Evolutionary conservation across 2,329 filamentous ascomycete genomes (phyloP).

Genomic region (Sclerotinia sclerotiorum): DNA sequence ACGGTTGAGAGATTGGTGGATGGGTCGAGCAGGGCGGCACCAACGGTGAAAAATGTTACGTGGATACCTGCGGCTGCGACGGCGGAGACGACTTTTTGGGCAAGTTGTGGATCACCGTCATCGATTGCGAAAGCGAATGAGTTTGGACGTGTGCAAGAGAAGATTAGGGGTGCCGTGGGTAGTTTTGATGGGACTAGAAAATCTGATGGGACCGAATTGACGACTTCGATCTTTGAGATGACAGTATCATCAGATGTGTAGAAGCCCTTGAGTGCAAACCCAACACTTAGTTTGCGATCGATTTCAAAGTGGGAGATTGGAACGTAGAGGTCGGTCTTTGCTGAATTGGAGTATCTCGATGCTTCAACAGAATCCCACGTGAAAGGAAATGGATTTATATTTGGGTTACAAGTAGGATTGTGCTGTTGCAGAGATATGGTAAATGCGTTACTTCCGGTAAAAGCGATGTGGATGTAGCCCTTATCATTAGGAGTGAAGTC

Average conservation of each 20-base stretch:
- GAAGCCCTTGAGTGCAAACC: constrained; percentile 64
- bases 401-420: constrained; percentile 58
- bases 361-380: constrained; percentile 69
- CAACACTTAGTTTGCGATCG: constrained; percentile 54
- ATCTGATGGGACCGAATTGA: constrained; percentile 51
- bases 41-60: constrained; percentile 72
- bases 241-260: constrained; percentile 53
- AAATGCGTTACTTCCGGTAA: constrained; percentile 61
- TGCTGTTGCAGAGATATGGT: constrained; percentile 65
- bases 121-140: constrained; percentile 73
- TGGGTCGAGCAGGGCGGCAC: constrained; percentile 57
- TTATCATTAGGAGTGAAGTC: constrained; percentile 55
- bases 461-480: constrained; percentile 64
- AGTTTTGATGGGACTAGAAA: constrained; percentile 59
- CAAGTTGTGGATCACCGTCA: constrained; percentile 61
- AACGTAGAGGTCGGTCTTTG: constrained; percentile 59
- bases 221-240: constrained; percentile 61
- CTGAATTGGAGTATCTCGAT: constrained; percentile 53
- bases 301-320: constrained; percentile 67
- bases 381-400: constrained; percentile 59
- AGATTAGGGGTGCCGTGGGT: constrained; percentile 59
- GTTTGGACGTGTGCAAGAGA: constrained; percentile 66
- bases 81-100: constrained; percentile 60
- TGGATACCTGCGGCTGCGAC: constrained; percentile 61
- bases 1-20: constrained; percentile 61